phyloP scores from a whole-genome alignment of 768 basidiomycete species.

The Strobilomyces confusus region DNA sequence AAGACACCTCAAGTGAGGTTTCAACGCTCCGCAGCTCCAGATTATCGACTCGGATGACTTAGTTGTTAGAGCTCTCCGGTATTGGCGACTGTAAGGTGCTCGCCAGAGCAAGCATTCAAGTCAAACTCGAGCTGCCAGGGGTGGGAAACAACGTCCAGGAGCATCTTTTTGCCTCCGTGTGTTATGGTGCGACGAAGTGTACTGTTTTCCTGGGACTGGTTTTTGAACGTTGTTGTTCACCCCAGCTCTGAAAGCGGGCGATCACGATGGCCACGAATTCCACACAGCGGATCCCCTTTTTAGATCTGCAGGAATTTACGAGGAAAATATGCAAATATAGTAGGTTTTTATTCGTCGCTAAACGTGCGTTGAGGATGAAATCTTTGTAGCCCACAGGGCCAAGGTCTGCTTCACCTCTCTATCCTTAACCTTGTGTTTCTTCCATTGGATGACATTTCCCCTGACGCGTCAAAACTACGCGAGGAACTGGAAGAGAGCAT shows the following conservation, averaged over 20 bases:
- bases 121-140: background rate
- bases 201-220: too few relatives aligned
- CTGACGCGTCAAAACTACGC: background rate
- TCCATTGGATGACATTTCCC: background rate
- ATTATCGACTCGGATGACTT: too few relatives aligned
- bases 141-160: slow-evolving; percentile 7
- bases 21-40: background rate
- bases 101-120: background rate
- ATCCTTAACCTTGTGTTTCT: background rate
- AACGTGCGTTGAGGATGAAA: too few relatives aligned
- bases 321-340: background rate
- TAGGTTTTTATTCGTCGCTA: too few relatives aligned
- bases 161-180: background rate
- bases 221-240: too few relatives aligned
- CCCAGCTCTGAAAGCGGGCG: background rate
- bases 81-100: background rate
- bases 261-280: background rate
- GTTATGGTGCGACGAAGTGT: too few relatives aligned
- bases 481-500: background rate
- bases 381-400: slow-evolving; percentile 1
- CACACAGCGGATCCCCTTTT: background rate
- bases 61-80: background rate
- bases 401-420: slow-evolving; percentile 1
- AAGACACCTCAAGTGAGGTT: background rate
- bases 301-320: background rate